These are phyloP conservation scores for Bremia lactucae DNA, from an alignment of 352 stramenopile species.

Conservation along the genomic window DNA sequence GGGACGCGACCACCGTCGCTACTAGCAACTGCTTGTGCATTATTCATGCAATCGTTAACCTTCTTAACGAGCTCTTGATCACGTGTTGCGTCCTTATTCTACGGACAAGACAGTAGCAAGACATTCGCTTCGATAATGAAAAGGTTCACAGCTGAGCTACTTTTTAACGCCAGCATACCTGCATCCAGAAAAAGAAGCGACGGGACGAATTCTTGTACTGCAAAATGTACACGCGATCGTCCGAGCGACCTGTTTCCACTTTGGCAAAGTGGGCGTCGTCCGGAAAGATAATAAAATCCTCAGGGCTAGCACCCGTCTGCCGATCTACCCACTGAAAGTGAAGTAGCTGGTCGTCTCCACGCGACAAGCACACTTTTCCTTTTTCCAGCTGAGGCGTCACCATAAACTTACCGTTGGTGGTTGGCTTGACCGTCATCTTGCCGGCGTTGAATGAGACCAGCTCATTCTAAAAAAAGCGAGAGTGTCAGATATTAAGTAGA, in stretches of 20 bases:
- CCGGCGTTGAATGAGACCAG: slow-evolving; percentile 88
- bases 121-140: no score
- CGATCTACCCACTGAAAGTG: slow-evolving; percentile 91
- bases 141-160: no score
- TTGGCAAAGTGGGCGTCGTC: slow-evolving; percentile 83
- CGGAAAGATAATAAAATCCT: slow-evolving; percentile 91
- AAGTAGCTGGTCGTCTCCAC: slow-evolving; percentile 82
- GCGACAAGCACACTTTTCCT: slow-evolving; percentile 80
- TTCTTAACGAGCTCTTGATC: slow-evolving; percentile 84
- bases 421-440: slow-evolving; percentile 74
- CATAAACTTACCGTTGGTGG: slow-evolving; percentile 79
- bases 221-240: slow-evolving; percentile 86
- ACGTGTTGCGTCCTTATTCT: slow-evolving; percentile 83
- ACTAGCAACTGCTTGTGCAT: slow-evolving; percentile 38
- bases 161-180: slow-evolving; percentile 30
- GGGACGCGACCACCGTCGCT: slow-evolving; percentile 18
- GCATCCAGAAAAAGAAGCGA: slow-evolving; percentile 94
- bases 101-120: not conserved
- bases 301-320: slow-evolving; percentile 62
- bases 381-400: slow-evolving; percentile 86
- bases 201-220: slow-evolving; percentile 89
- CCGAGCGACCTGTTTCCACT: slow-evolving; percentile 76
- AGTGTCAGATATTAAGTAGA: not conserved
- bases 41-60: slow-evolving; percentile 86
- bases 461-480: slow-evolving; percentile 36